Evolutionary conservation across 805 yeast genomes (phyloP).

Genomic region (Suhomyces prunicola): DNA sequence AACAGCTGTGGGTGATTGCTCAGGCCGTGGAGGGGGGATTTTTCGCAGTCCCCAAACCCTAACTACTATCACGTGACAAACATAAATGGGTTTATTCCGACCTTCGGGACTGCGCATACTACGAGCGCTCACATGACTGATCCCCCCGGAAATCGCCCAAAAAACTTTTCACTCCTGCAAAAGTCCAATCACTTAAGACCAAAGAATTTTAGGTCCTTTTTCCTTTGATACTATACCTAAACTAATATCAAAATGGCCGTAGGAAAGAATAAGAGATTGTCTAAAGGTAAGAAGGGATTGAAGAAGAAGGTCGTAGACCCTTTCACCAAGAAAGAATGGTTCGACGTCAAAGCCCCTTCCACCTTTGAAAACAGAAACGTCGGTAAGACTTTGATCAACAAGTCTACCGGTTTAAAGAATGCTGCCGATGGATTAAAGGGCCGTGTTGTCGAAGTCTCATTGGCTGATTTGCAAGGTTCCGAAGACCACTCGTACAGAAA

Average conservation of each 20-base stretch:
- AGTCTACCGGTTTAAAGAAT: constrained; percentile 95
- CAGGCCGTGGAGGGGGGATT: background rate
- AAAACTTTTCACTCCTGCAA: constrained; percentile 3
- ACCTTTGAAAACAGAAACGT: constrained; percentile 98
- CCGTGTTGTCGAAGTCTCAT: constrained; percentile 91
- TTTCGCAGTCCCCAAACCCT: constrained; percentile 3
- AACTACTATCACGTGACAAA: background rate
- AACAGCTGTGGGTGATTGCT: background rate
- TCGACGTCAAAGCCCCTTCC: constrained; percentile 97
- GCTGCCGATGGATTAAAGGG: constrained; percentile 98
- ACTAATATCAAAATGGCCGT: constrained; percentile 13
- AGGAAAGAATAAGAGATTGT: constrained; percentile 86
- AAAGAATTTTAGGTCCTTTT: background rate
- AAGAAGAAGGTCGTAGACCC: constrained; percentile 99
- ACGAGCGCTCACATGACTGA: background rate
- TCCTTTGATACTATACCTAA: background rate
- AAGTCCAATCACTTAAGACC: background rate
- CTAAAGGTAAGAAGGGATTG: constrained; percentile 91
- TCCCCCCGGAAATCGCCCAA: background rate
- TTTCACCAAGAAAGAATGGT: constrained; percentile 99
- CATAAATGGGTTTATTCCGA: background rate
- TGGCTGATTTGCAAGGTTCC: constrained; percentile 97
- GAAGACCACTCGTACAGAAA: constrained; percentile 99
- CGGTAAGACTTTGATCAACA: constrained; percentile 98
- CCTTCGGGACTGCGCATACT: background rate